Conservation (phyloP, 495 filamentous ascomycete genomes). For the Aspergillus biplanus region DNA sequence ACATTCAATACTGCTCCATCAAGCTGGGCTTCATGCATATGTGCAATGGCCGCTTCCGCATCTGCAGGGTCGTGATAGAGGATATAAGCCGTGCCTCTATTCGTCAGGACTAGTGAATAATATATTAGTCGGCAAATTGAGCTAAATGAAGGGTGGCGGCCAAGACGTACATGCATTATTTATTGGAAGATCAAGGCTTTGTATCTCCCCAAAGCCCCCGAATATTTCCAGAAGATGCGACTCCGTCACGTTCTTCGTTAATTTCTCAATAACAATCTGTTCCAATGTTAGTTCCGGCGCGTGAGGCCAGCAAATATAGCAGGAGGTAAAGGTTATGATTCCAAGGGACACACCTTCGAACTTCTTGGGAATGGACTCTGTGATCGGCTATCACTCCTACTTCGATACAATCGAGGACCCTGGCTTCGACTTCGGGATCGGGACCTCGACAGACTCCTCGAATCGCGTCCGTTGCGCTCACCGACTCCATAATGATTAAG, state of each 20-base stretch:
- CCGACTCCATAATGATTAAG: slow-evolving; percentile 32
- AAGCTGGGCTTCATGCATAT: slow-evolving; percentile 97
- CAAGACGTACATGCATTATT: slow-evolving; percentile 74
- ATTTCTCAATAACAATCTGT: slow-evolving; percentile 93
- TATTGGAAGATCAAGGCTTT: slow-evolving; percentile 84
- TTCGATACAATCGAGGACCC: slow-evolving; percentile 39
- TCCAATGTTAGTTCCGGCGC: slow-evolving; percentile 11
- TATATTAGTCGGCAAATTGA: slow-evolving; percentile 9
- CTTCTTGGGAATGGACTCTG: slow-evolving; percentile 56
- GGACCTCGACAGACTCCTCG: slow-evolving; percentile 50
- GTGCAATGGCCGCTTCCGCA: slow-evolving; percentile 86
- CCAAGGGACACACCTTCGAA: slow-evolving; percentile 55
- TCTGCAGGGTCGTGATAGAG: slow-evolving; percentile 75
- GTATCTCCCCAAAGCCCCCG: slow-evolving; percentile 81
- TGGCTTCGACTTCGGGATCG: slow-evolving; percentile 46
- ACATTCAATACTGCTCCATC: slow-evolving; percentile 89
- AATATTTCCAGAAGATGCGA: slow-evolving; percentile 91
- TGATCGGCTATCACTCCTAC: slow-evolving; percentile 51
- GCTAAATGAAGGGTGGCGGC: not conserved
- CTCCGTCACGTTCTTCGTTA: slow-evolving; percentile 94
- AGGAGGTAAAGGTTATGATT: not conserved
- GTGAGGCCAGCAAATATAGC: not conserved
- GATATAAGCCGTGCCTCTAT: slow-evolving; percentile 94
- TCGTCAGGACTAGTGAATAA: slow-evolving; percentile 70
- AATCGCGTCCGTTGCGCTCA: slow-evolving; percentile 42